Conservation (phyloP, 2,329 filamentous ascomycete species). For the Cladobotryum mycophilum region DNA sequence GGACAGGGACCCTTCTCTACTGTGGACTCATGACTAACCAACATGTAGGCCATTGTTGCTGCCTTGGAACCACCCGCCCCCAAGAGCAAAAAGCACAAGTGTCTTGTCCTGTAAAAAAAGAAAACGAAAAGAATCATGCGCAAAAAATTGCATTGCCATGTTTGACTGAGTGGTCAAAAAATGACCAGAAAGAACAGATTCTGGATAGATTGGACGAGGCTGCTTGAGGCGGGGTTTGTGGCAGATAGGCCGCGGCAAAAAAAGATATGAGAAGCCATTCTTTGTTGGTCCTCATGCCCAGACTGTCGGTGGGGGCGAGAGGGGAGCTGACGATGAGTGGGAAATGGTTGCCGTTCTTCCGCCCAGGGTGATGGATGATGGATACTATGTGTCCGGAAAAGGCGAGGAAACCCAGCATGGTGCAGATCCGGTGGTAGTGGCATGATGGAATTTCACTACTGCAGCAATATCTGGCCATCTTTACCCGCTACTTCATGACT, state of each 20-base stretch:
- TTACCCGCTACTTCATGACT: conserved; percentile 5
- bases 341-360: neutral
- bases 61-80: conserved; percentile 81
- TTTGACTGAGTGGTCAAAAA: conserved; percentile 8
- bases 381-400: conserved; percentile 1
- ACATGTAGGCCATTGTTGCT: conserved; percentile 78
- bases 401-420: neutral
- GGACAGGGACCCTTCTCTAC: neutral
- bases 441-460: neutral
- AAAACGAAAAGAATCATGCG: conserved; percentile 1
- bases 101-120: conserved; percentile 55
- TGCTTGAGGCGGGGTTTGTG: conserved; percentile 7
- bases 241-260: conserved; percentile 5
- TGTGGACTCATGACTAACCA: neutral
- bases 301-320: neutral
- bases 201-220: conserved; percentile 10
- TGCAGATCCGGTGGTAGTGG: neutral
- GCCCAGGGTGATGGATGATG: neutral
- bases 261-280: conserved; percentile 3
- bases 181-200: conserved; percentile 10
- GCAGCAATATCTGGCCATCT: neutral
- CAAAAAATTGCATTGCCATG: conserved; percentile 8
- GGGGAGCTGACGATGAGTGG: neutral
- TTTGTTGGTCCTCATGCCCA: conserved; percentile 4
- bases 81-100: conserved; percentile 70